Evolutionary conservation across 2,329 filamentous ascomycete species (phyloP).

Genomic region (Zasmidium cellare): DNA sequence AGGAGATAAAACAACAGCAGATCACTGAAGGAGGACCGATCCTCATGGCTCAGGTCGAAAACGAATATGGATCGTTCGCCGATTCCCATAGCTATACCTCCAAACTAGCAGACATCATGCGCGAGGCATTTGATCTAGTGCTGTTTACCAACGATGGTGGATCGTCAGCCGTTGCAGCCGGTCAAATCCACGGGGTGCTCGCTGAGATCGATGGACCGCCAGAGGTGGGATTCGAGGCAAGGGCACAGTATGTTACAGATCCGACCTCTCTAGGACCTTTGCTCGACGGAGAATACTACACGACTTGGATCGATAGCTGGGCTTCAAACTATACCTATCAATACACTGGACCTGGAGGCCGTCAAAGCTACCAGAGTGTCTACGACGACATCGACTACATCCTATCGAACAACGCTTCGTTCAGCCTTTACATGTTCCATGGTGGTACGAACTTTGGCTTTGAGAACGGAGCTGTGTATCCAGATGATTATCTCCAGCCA

Average conservation of each 20-base stretch:
- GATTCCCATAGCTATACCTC: slow-evolving; percentile 47
- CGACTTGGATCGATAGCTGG: slow-evolving; percentile 48
- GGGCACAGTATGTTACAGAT: slow-evolving; percentile 47
- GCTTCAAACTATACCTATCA: slow-evolving; percentile 41
- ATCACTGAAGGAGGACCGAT: slow-evolving; percentile 48
- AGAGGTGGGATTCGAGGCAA: slow-evolving; percentile 40
- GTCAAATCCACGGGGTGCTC: slow-evolving; percentile 46
- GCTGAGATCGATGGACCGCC: slow-evolving; percentile 51
- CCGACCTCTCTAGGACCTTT: slow-evolving; percentile 45
- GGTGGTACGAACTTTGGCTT: slow-evolving; percentile 55
- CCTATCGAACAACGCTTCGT: slow-evolving; percentile 34
- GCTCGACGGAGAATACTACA: slow-evolving; percentile 54
- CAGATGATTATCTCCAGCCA: slow-evolving; percentile 37
- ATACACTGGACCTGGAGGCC: slow-evolving; percentile 28
- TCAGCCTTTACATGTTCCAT: slow-evolving; percentile 57
- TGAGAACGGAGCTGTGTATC: slow-evolving; percentile 48
- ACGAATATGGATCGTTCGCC: slow-evolving; percentile 54
- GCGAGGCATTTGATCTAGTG: slow-evolving; percentile 42
- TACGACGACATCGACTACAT: slow-evolving; percentile 30
- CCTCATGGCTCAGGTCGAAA: slow-evolving; percentile 55
- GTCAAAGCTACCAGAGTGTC: slow-evolving; percentile 20
- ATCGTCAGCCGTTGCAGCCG: slow-evolving; percentile 45
- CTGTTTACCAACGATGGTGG: slow-evolving; percentile 55
- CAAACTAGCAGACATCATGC: slow-evolving; percentile 44
- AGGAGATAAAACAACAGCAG: slow-evolving; percentile 39